A percentile compares a stretch with the other conserved stretches of the same genome.
Conservation (phyloP, 805 yeast genomes). For the Maudiozyma turicensis region DNA sequence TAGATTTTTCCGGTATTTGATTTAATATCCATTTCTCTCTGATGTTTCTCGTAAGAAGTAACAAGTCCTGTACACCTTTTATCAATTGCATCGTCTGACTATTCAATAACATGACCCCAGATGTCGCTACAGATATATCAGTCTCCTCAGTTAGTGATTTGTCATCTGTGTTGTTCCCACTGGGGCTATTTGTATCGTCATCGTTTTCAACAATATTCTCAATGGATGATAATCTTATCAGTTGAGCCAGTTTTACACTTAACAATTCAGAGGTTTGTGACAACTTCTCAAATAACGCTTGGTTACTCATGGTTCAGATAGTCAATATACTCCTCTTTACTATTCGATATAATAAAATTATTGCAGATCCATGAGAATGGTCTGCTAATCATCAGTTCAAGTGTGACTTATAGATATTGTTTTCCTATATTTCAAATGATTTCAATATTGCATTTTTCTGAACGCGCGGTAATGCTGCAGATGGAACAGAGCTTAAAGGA, state of each 20-base stretch:
- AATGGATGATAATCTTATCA: constrained; percentile 20
- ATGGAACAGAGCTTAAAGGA: no score
- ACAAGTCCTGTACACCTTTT: constrained; percentile 27
- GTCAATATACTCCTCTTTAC: no score
- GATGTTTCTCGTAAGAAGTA: constrained; percentile 24
- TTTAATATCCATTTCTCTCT: constrained; percentile 29
- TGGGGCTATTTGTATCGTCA: constrained; percentile 4
- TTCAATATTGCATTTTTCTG: no score
- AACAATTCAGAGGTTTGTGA: constrained; percentile 24
- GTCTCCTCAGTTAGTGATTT: constrained; percentile 6
- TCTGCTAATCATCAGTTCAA: no score
- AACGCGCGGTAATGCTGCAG: no score
- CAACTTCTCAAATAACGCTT: constrained; percentile 23
- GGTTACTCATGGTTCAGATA: constrained; percentile 19
- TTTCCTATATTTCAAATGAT: no score
- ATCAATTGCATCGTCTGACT: constrained; percentile 26
- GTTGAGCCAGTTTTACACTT: constrained; percentile 22
- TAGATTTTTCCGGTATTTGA: constrained; percentile 20
- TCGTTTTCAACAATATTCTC: constrained; percentile 9
- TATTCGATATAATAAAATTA: no score
- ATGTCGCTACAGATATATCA: constrained; percentile 20
- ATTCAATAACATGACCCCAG: constrained; percentile 22
- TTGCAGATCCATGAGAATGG: no score
- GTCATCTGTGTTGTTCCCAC: background rate
- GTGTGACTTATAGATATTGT: no score